Evolutionary conservation across 2,329 filamentous ascomycete species (phyloP), one percentile per base, ranked within the genome.

Genomic region (Ascochyta lentis): DNA sequence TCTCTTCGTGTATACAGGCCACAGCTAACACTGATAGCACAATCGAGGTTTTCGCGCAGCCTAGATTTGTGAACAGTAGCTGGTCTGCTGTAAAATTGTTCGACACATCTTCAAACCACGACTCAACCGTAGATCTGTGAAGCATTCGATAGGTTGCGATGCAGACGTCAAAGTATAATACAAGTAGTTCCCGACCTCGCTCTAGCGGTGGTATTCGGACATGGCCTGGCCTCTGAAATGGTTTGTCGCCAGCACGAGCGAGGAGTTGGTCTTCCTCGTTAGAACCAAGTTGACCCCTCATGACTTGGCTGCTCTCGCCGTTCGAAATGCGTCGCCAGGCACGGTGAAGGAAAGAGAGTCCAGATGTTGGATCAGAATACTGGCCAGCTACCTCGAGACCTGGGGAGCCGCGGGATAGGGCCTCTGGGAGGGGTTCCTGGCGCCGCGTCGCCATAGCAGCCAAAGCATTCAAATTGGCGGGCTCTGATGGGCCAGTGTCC

Each of bases 311-410:
- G 37, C 77, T 78, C 80, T 86, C 46, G 80, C 87, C 37, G 80
- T 87, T 41, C 79, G 87, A 59, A 66, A 91, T 51, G 80, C 88
- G 76, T 80, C 89, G 71, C 87, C 89, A 79, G 81, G 88, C 78
- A 80, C 88, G 86, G 72, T 89, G 61, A 78, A 91, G 73, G 76
- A 88, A 80, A 63, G 83, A 76, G 65, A 82, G 69, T 39, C 80
- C 67, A 67, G 83, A 79, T 4, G 83, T 81, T 13, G 80, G 79
- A 9, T 84, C 83, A n/a, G 84, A 76, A 58, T 83, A 83, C 47
- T 86, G 82, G 1, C 81, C 83, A 59, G 83, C 79, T 10, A 83
- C 79, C 56, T 84, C 81, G 1, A 81, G 76, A 44, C 79, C 81
- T 1, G 79, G 81, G 1, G 80, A 84, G 8, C 45, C 64, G 3